These are phyloP conservation scores for Zarea fungicola DNA, from an alignment of 2,329 filamentous ascomycete genomes.

Conservation along the genomic window DNA sequence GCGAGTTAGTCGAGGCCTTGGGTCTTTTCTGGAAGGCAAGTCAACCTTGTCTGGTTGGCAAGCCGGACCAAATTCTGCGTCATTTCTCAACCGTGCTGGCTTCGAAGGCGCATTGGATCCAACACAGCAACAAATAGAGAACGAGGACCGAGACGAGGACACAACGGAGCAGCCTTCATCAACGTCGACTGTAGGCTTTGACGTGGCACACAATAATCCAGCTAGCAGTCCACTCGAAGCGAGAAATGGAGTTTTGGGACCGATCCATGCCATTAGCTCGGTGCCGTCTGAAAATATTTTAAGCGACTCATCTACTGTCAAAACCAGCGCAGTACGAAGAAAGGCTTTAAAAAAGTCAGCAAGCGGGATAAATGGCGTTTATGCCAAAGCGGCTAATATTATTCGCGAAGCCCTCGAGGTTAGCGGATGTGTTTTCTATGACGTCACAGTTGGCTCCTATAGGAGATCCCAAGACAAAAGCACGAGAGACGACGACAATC, in stretches of 20 bases:
- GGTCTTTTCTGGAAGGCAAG: conserved; percentile 31
- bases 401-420: conserved; percentile 37
- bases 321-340: too few species aligned
- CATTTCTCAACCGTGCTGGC: conserved; percentile 12
- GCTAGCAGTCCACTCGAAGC: too few species aligned
- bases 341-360: too few species aligned
- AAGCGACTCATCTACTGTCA: too few species aligned
- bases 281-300: too few species aligned
- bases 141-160: neutral
- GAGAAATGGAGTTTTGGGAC: too few species aligned
- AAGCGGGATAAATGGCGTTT: conserved; percentile 27
- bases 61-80: neutral
- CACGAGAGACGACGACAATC: too few species aligned
- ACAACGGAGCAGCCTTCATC: too few species aligned
- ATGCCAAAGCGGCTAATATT: conserved; percentile 39
- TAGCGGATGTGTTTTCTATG: conserved; percentile 31
- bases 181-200: too few species aligned
- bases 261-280: too few species aligned
- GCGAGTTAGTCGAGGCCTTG: conserved; percentile 32
- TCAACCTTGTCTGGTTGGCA: conserved; percentile 24
- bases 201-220: too few species aligned
- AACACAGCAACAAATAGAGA: conserved; percentile 12
- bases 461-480: too few species aligned
- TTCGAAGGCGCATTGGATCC: conserved; percentile 17
- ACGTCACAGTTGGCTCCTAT: conserved; percentile 25